These are phyloP conservation scores for Phyllosticta citrichinensis DNA, from an alignment of 2,329 filamentous ascomycete species.

Conservation along the genomic window DNA sequence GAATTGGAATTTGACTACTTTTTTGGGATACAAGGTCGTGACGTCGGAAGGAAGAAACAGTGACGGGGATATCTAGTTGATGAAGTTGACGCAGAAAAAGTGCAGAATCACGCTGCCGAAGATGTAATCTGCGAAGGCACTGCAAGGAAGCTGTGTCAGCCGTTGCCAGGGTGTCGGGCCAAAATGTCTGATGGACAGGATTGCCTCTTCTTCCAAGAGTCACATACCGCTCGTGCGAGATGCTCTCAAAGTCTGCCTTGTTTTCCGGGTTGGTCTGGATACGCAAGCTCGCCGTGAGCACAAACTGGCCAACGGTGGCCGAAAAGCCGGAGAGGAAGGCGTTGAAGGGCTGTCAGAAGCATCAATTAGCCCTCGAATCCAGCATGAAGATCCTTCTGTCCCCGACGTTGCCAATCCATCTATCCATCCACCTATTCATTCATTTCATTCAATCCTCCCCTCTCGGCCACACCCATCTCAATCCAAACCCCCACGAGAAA, in stretches of 20 bases:
- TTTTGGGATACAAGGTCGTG: slow-evolving; percentile 1
- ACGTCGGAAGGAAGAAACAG: background rate
- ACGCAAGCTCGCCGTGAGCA: slow-evolving; percentile 79
- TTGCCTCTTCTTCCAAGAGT: background rate
- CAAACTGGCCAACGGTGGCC: slow-evolving; percentile 93
- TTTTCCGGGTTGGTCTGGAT: slow-evolving; percentile 87
- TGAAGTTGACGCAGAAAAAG: slow-evolving; percentile 99
- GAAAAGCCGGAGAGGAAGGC: slow-evolving; percentile 94
- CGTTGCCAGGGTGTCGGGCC: background rate
- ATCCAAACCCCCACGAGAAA: background rate
- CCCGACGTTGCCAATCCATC: slow-evolving; percentile 9
- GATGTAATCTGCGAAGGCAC: slow-evolving; percentile 92
- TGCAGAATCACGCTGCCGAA: slow-evolving; percentile 92
- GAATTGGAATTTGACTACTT: background rate
- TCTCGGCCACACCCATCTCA: background rate
- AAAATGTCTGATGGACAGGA: background rate
- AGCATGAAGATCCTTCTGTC: background rate
- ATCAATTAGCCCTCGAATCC: background rate
- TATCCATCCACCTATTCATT: background rate
- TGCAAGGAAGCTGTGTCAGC: slow-evolving; percentile 26
- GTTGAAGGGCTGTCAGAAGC: slow-evolving; percentile 71
- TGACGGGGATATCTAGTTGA: slow-evolving; percentile 57
- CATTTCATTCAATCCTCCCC: background rate
- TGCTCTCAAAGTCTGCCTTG: slow-evolving; percentile 62
- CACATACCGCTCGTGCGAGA: slow-evolving; percentile 69